A percentile compares a stretch with the other conserved stretches of the same genome.
phyloP scores from a whole-genome alignment of 192 early-diverging fungal genomes.

The Lobosporangium transversale region DNA sequence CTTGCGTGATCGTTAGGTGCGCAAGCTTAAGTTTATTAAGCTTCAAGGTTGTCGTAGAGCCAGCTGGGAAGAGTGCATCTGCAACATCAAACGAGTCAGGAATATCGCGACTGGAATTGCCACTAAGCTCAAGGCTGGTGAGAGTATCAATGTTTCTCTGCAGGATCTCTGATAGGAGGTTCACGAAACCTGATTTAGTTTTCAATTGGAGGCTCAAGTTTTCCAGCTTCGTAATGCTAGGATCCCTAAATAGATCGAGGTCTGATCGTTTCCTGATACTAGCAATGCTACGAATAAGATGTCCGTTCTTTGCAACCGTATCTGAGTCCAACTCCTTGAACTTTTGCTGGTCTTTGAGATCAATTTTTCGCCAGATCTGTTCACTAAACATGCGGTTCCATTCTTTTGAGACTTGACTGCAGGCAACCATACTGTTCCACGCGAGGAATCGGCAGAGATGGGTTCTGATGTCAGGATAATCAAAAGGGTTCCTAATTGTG shows the following conservation, averaged over 20 bases:
- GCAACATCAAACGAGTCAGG: background rate
- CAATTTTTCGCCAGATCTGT: background rate
- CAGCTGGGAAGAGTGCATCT: background rate
- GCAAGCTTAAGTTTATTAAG: background rate
- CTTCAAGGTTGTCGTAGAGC: no score
- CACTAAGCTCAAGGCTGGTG: background rate
- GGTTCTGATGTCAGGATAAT: background rate
- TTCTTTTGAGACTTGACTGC: slow-evolving; percentile 1
- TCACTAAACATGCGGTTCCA: background rate
- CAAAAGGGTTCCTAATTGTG: background rate
- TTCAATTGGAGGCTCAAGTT: background rate
- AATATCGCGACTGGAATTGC: background rate
- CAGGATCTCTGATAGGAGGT: background rate
- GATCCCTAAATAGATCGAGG: background rate
- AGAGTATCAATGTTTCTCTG: background rate
- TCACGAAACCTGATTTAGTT: background rate
- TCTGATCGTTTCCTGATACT: background rate
- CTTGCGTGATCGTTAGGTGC: background rate
- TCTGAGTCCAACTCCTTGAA: background rate
- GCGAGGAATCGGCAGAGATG: background rate
- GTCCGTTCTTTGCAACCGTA: background rate
- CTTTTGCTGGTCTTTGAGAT: background rate
- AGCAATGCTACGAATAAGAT: background rate
- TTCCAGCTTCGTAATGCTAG: background rate
- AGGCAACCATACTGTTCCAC: background rate